These are phyloP conservation scores for Cystobasidium slooffiae DNA, from an alignment of 1,284 basidiomycete genomes.

Conservation along the genomic window DNA sequence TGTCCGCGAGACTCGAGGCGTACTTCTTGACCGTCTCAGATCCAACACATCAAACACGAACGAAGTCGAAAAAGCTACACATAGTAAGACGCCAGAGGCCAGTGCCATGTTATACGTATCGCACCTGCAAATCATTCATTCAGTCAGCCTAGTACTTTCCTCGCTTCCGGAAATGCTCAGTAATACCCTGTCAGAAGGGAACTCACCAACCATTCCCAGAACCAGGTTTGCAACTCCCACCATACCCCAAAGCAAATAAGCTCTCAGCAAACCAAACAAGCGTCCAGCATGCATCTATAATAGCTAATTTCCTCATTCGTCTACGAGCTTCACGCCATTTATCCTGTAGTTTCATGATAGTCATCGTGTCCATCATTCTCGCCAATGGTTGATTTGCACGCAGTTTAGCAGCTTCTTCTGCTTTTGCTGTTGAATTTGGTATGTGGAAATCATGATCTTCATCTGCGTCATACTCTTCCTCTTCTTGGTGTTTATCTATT, in stretches of 20 bases:
- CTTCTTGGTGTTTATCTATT: background rate
- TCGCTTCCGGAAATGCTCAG: background rate
- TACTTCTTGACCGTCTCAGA: constrained; percentile 19
- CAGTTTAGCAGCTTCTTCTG: background rate
- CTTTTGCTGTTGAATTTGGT: constrained; percentile 8
- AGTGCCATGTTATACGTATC: constrained; percentile 39
- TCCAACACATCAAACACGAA: constrained; percentile 26
- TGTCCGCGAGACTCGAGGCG: constrained; percentile 22
- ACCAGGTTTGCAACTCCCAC: constrained; percentile 30
- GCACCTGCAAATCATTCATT: constrained; percentile 13
- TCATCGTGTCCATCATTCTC: constrained; percentile 23
- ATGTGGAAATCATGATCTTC: constrained; percentile 38
- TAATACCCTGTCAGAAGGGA: background rate
- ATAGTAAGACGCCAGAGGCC: constrained; percentile 18
- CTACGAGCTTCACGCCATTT: constrained; percentile 33
- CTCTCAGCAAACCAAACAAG: constrained; percentile 23
- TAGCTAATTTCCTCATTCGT: constrained; percentile 2
- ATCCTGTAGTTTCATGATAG: constrained; percentile 35
- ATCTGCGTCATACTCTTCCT: constrained; percentile 10
- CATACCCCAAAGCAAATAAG: constrained; percentile 35
- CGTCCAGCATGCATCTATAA: constrained; percentile 15
- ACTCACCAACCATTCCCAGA: constrained; percentile 35
- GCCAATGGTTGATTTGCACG: background rate
- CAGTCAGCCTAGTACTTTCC: background rate
- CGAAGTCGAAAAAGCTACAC: constrained; percentile 7